These are phyloP conservation scores for Waitea zeae DNA, from an alignment of 1,284 basidiomycete species.

Conservation along the genomic window DNA sequence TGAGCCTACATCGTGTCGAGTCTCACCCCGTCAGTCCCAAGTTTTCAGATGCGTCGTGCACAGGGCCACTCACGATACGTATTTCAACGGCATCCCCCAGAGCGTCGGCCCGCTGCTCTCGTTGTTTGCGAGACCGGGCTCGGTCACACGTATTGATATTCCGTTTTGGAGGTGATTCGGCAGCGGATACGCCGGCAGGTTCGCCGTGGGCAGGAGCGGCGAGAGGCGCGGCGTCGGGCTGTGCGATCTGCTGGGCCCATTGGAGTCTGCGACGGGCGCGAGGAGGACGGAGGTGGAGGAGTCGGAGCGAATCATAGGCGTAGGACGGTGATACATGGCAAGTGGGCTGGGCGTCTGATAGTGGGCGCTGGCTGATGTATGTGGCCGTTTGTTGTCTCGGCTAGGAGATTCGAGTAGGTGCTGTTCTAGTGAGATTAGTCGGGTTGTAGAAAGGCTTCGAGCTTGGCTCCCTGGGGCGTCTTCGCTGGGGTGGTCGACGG, in stretches of 20 bases:
- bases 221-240: neutral
- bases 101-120: slow-evolving; percentile 19
- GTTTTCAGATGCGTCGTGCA: neutral
- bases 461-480: neutral
- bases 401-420: slow-evolving; percentile 12
- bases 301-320: slow-evolving; percentile 19
- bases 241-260: neutral
- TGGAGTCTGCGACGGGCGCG: slow-evolving; percentile 1
- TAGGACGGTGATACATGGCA: slow-evolving; percentile 22
- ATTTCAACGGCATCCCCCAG: slow-evolving; percentile 43
- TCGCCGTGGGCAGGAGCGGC: neutral
- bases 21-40: no score
- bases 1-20: slow-evolving; percentile 35
- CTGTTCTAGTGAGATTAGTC: neutral
- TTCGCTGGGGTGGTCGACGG: neutral
- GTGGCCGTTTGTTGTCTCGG: slow-evolving; percentile 14
- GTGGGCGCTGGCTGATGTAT: no score
- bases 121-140: no score
- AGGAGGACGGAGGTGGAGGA: slow-evolving; percentile 17
- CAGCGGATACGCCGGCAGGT: no score
- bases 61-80: slow-evolving; percentile 32
- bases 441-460: neutral
- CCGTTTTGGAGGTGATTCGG: no score
- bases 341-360: no score
- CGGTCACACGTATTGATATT: neutral